These are phyloP conservation scores for Coprinopsis sp. DNA, from an alignment of 768 basidiomycete species.

Conservation along the genomic window DNA sequence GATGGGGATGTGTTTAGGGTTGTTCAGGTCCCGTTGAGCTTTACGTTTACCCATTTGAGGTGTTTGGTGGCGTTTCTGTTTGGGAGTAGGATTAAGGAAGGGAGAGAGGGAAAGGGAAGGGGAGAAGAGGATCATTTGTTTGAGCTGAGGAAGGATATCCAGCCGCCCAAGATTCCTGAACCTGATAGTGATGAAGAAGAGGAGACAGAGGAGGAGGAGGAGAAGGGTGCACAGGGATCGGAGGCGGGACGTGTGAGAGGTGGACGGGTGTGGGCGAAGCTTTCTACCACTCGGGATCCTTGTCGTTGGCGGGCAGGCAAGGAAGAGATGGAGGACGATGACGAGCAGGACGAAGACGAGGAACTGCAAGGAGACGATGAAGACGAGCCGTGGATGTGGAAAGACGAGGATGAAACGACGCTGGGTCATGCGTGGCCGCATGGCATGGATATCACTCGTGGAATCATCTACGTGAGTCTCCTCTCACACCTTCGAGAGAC, in stretches of 20 bases:
- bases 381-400: slow-evolving; percentile 58
- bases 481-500: slow-evolving; percentile 4
- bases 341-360: slow-evolving; percentile 35
- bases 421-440: slow-evolving; percentile 57
- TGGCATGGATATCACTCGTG: slow-evolving; percentile 37
- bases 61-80: slow-evolving; percentile 62
- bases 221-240: too few species aligned
- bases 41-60: slow-evolving; percentile 63
- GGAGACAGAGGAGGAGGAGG: slow-evolving; percentile 34
- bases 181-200: too few species aligned
- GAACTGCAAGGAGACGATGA: slow-evolving; percentile 24
- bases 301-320: slow-evolving; percentile 38
- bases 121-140: slow-evolving; percentile 51
- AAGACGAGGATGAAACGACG: slow-evolving; percentile 63
- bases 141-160: slow-evolving; percentile 49
- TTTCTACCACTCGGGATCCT: slow-evolving; percentile 52
- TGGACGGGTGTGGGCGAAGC: slow-evolving; percentile 42
- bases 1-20: slow-evolving; percentile 56
- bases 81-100: slow-evolving; percentile 21
- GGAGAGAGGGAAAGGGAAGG: slow-evolving; percentile 7
- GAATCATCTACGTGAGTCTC: slow-evolving; percentile 58
- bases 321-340: slow-evolving; percentile 23
- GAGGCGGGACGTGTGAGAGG: slow-evolving; percentile 53
- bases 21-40: slow-evolving; percentile 65
- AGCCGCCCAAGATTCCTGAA: too few species aligned